Base-by-base conservation (phyloP, 305 asterid species). In the Solanum aculeatissimum region DNA sequence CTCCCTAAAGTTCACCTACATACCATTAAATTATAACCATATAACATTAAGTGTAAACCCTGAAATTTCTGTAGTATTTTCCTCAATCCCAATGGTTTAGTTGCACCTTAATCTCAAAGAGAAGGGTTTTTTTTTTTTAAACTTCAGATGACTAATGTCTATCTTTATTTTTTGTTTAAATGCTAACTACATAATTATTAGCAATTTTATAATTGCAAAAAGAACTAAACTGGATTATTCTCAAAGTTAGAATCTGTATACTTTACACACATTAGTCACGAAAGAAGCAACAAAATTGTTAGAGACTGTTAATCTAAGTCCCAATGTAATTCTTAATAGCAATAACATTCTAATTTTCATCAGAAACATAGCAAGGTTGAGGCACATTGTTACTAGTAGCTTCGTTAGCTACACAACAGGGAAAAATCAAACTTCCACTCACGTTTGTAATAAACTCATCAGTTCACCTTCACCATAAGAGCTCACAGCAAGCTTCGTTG, bases 371-470 rank as follows among this genome's bases (percentile, higher is more conserved):
- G 27, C 66, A 25, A 75, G 81, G 43, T 49, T 47, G 55, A 74
- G 81, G 49, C 6, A 29, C 11, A 51, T 16, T 51, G 19, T 11
- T 55, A 55, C 63, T 1, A 55, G 62, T 55, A 47, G 32, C 14
- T 5, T 5, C 53, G 58, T 21, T 45, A 6, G 35, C 42, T 74
- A 47, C 25, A 3, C 14, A 72, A 75, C 62, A 16, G 43, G 7
- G 78, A 38, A 57, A 27, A 57, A 57, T 57, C 53, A 29, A 77
- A 51, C 2, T 77, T n/a, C n/a, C n/a, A 83, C 94, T 86, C 90
- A 96, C 99, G 98, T 91, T 80, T 96, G 99, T 80, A 95, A 92
- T 93, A 96, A 91, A 89, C 99, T 96, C 91, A 92, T 90, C 89
- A 95, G 95, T 80, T 95, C 98, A 87, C 88, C 94, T 90, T 96